A percentile compares a stretch with the other conserved stretches of the same genome.
phyloP scores from a whole-genome alignment of 2,329 filamentous ascomycete genomes.

The Bipolaris bicolor region DNA sequence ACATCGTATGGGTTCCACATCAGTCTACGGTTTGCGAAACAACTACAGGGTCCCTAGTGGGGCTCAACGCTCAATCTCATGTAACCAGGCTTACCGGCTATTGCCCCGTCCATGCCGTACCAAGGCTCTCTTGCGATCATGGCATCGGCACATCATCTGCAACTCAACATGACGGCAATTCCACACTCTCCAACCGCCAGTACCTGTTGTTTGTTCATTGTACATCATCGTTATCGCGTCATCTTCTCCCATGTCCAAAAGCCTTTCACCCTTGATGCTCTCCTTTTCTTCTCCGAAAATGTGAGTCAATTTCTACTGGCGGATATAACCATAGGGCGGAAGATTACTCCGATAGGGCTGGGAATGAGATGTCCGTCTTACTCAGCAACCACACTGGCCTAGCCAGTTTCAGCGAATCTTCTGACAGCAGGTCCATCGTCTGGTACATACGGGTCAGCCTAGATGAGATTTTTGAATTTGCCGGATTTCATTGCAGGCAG shows the following conservation, averaged over 20 bases:
- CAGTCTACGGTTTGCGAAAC: not conserved
- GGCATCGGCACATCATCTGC: not conserved
- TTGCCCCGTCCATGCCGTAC: not conserved
- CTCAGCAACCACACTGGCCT: too few relatives aligned
- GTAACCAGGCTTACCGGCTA: not conserved
- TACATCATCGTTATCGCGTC: not conserved
- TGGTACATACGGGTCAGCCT: too few relatives aligned
- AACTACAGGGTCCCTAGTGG: not conserved
- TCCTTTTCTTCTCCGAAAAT: not conserved
- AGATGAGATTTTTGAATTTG: too few relatives aligned
- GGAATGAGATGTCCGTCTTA: not conserved
- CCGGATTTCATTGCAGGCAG: too few relatives aligned
- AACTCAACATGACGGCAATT: not conserved
- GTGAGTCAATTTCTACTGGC: not conserved
- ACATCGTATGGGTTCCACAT: not conserved
- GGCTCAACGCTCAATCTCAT: not conserved
- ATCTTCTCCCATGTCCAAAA: not conserved
- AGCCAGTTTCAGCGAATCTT: too few relatives aligned
- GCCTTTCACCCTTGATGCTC: not conserved
- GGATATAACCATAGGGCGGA: too few relatives aligned
- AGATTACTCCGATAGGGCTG: not conserved
- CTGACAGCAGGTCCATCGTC: too few relatives aligned
- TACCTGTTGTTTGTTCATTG: not conserved
- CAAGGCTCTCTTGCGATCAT: not conserved
- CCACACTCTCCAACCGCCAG: too few relatives aligned